These are phyloP conservation scores for Pseudonitzschia pungens DNA, from an alignment of 108 stramenopile species.

Conservation along the genomic window DNA sequence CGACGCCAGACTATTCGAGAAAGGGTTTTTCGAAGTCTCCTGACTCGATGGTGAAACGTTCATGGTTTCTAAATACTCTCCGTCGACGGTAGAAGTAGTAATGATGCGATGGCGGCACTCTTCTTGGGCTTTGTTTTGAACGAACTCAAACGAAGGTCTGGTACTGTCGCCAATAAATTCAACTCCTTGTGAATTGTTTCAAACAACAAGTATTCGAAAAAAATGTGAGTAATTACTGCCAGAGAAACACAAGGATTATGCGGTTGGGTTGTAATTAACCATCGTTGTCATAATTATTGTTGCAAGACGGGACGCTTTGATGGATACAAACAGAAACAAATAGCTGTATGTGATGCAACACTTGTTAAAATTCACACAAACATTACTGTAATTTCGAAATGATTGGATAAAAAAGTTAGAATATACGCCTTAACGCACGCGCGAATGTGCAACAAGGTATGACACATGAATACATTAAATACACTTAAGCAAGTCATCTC, in stretches of 20 bases:
- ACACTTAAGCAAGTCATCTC: neutral
- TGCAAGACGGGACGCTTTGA: no score
- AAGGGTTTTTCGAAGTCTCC: neutral
- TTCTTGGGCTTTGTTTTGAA: neutral
- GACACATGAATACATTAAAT: neutral
- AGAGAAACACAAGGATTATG: neutral
- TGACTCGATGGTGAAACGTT: slow-evolving; percentile 2
- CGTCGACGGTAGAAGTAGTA: neutral
- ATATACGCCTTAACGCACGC: neutral
- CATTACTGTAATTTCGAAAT: no score
- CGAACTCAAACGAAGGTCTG: neutral
- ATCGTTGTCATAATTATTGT: no score
- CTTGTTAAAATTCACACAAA: no score
- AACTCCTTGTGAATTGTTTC: no score
- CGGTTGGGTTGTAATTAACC: neutral
- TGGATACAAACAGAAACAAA: no score
- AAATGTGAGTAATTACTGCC: neutral
- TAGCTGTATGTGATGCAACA: no score
- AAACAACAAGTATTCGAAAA: neutral
- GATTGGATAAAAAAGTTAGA: neutral
- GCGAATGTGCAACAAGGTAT: neutral
- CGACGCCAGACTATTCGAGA: neutral
- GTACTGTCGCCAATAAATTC: no score
- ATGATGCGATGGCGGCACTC: neutral
- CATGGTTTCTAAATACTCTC: neutral